These are phyloP conservation scores for Termitomyces sp. DNA, from an alignment of 768 basidiomycete genomes.

Conservation along the genomic window DNA sequence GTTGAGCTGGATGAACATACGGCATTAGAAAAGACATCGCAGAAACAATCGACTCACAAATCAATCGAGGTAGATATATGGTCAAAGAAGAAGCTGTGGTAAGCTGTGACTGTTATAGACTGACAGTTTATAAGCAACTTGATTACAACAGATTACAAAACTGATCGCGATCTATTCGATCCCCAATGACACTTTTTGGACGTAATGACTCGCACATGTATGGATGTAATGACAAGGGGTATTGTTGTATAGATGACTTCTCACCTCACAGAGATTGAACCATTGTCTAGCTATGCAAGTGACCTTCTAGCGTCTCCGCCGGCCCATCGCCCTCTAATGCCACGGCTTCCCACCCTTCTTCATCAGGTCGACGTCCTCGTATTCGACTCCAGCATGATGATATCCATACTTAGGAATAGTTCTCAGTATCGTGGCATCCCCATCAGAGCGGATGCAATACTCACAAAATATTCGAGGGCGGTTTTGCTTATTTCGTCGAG, in stretches of 20 bases:
- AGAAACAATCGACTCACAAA: neutral
- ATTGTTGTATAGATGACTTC: neutral
- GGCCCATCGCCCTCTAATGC: constrained; percentile 66
- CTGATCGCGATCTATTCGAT: too few species aligned
- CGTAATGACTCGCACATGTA: neutral
- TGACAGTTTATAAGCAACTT: neutral
- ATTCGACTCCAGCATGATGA: constrained; percentile 38
- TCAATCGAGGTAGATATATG: neutral
- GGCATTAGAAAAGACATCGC: neutral
- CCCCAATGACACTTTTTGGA: too few species aligned
- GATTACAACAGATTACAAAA: neutral
- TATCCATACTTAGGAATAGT: constrained; percentile 30
- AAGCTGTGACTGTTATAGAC: neutral
- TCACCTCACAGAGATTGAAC: neutral
- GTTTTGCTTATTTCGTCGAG: constrained; percentile 45
- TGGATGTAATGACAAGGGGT: too few species aligned
- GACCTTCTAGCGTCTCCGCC: constrained; percentile 57
- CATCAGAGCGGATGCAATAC: constrained; percentile 13
- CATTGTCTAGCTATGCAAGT: constrained; percentile 13
- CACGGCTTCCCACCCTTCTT: constrained; percentile 73
- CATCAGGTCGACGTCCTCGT: constrained; percentile 44
- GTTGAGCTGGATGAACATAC: neutral
- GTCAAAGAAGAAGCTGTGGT: neutral
- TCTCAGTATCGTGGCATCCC: neutral
- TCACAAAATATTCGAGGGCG: constrained; percentile 35